Evolutionary conservation across 306 rosid species (phyloP).

Genomic region (Prosopis cineraria): DNA sequence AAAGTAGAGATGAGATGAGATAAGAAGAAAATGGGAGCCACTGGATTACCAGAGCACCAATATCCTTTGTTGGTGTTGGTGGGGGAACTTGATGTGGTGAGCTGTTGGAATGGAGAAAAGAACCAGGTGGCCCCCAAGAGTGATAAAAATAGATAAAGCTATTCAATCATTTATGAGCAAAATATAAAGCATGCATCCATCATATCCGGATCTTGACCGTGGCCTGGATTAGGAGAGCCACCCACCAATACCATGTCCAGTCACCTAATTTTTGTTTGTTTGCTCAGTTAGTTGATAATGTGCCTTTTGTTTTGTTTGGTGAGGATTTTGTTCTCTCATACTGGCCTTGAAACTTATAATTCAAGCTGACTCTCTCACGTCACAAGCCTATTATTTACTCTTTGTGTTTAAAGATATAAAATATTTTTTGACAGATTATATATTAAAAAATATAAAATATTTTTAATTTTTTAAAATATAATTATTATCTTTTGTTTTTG

Average conservation of each 20-base stretch:
- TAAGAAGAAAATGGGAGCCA: too few relatives aligned
- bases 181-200: background rate
- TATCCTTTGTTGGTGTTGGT: background rate
- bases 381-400: too few relatives aligned
- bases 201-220: background rate
- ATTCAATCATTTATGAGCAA: background rate
- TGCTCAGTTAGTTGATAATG: constrained; percentile 10
- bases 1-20: too few relatives aligned
- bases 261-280: constrained; percentile 9
- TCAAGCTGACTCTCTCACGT: too few relatives aligned
- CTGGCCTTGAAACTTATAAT: constrained; percentile 30
- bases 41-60: too few relatives aligned
- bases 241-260: constrained; percentile 30
- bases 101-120: background rate
- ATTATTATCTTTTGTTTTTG: too few relatives aligned
- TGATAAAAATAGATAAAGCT: background rate
- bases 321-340: constrained; percentile 34
- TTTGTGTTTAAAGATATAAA: background rate
- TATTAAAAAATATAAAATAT: too few relatives aligned
- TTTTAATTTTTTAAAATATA: too few relatives aligned
- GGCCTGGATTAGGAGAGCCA: background rate
- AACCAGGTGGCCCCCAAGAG: background rate
- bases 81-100: constrained; percentile 29
- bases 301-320: constrained; percentile 42
- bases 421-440: background rate